Conservation (phyloP, 768 basidiomycete genomes). For the Boletus tylopilopsis region DNA sequence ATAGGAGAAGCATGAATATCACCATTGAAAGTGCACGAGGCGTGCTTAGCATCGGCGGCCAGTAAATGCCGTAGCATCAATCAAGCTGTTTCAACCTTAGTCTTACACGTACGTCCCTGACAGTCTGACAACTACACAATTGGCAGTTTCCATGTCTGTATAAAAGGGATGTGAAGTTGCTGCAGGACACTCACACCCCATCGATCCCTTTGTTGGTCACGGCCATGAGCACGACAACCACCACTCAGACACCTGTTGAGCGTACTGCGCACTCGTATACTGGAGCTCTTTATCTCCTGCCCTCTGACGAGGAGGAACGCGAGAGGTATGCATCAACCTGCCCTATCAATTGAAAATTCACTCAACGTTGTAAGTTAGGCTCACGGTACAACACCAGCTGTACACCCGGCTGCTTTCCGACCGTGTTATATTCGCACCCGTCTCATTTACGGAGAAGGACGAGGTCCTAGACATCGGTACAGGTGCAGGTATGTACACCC, state of each 20-base stretch:
- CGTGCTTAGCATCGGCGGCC: too few species aligned
- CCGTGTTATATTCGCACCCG: constrained; percentile 20
- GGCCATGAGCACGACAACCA: constrained; percentile 6
- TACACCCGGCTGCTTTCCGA: constrained; percentile 20
- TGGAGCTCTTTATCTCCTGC: constrained; percentile 22
- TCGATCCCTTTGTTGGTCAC: not conserved
- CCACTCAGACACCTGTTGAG: not conserved
- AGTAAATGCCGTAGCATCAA: too few species aligned
- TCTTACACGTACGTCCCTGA: too few species aligned
- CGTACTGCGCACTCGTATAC: constrained; percentile 19
- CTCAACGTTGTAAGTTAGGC: constrained; percentile 3
- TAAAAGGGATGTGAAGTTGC: too few species aligned
- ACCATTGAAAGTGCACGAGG: too few species aligned
- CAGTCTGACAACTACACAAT: too few species aligned
- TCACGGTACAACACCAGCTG: constrained; percentile 16
- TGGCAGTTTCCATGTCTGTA: too few species aligned
- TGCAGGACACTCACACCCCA: not conserved
- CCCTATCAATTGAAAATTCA: not conserved
- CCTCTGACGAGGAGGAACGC: constrained; percentile 26
- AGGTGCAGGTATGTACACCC: constrained; percentile 20
- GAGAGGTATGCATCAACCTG: constrained; percentile 11
- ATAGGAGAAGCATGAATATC: too few species aligned
- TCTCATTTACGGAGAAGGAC: constrained; percentile 11
- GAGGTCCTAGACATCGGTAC: constrained; percentile 24
- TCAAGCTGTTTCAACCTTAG: too few species aligned